Conservation (phyloP, 2,329 filamentous ascomycete species). For the Monosporascus sp. region DNA sequence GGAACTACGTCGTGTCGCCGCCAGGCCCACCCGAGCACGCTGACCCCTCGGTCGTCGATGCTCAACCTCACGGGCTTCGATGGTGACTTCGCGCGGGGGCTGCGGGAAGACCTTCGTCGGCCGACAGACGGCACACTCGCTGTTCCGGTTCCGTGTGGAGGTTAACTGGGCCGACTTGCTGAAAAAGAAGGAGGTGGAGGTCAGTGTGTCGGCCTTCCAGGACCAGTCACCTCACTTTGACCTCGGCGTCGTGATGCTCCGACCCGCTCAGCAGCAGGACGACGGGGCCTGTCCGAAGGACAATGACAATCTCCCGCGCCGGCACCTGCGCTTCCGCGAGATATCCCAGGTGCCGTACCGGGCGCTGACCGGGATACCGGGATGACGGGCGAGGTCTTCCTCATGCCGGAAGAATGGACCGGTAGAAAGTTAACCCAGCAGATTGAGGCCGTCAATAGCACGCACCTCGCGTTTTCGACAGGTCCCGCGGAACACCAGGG, state of each 20-base stretch:
- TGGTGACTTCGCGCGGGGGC: not conserved
- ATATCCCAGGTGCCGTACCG: constrained; percentile 7
- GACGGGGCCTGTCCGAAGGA: not conserved
- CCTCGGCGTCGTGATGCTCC: constrained; percentile 22
- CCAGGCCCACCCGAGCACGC: not conserved
- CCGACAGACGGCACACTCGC: not conserved
- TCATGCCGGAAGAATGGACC: constrained; percentile 3
- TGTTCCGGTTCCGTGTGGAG: not conserved
- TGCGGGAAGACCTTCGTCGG: not conserved
- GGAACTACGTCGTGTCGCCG: not conserved
- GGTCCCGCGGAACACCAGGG: not conserved
- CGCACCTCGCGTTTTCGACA: constrained; percentile 7
- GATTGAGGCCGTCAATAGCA: constrained; percentile 8
- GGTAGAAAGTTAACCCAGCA: constrained; percentile 4
- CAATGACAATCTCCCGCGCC: not conserved
- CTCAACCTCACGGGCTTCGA: not conserved
- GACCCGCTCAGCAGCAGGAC: not conserved
- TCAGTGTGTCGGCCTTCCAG: not conserved
- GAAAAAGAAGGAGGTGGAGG: not conserved
- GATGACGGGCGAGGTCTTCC: constrained; percentile 1
- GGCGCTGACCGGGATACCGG: not conserved
- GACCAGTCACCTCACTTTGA: constrained; percentile 1
- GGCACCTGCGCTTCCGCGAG: not conserved
- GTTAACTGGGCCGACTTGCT: not conserved
- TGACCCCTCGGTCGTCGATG: not conserved